Evolutionary conservation across 1,284 basidiomycete genomes (phyloP).

Genomic region (Peniophora sp.): DNA sequence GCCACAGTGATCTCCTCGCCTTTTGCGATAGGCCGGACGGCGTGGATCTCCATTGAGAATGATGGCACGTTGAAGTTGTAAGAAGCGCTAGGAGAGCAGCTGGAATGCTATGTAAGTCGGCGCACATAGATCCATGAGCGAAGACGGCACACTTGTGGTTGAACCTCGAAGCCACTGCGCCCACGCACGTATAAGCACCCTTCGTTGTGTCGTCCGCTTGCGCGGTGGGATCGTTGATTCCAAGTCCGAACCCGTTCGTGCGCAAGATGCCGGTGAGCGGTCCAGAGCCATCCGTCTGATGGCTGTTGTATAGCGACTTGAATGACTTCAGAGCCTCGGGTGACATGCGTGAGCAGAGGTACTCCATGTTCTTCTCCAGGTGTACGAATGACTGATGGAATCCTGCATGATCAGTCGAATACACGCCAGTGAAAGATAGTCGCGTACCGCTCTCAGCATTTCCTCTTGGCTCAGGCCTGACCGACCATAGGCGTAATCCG

Average conservation of each 20-base stretch:
- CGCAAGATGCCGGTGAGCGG: slow-evolving; percentile 14
- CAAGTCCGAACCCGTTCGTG: slow-evolving; percentile 17
- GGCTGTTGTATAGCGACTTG: slow-evolving; percentile 13
- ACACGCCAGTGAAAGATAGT: too few relatives aligned
- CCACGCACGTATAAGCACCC: not conserved
- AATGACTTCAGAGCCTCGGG: slow-evolving; percentile 4
- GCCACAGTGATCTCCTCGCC: slow-evolving; percentile 3
- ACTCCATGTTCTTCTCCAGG: too few relatives aligned
- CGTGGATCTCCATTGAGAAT: not conserved
- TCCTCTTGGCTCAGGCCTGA: too few relatives aligned
- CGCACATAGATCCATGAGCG: not conserved
- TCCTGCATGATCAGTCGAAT: too few relatives aligned
- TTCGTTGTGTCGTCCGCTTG: not conserved
- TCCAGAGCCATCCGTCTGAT: slow-evolving; percentile 1
- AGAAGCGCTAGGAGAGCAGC: not conserved
- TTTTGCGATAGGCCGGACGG: not conserved
- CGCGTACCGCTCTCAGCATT: too few relatives aligned
- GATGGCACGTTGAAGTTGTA: slow-evolving; percentile 3
- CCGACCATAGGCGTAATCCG: too few relatives aligned
- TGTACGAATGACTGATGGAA: too few relatives aligned
- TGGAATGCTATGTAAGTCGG: not conserved
- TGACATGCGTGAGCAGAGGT: not conserved
- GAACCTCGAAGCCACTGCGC: not conserved
- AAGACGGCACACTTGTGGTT: not conserved
- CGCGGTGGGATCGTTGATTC: slow-evolving; percentile 7